Percentiles rank a stretch among this genome's conserved stretches.
Conservation (phyloP, 108 stramenopile genomes). For the Parmales sp. region DNA sequence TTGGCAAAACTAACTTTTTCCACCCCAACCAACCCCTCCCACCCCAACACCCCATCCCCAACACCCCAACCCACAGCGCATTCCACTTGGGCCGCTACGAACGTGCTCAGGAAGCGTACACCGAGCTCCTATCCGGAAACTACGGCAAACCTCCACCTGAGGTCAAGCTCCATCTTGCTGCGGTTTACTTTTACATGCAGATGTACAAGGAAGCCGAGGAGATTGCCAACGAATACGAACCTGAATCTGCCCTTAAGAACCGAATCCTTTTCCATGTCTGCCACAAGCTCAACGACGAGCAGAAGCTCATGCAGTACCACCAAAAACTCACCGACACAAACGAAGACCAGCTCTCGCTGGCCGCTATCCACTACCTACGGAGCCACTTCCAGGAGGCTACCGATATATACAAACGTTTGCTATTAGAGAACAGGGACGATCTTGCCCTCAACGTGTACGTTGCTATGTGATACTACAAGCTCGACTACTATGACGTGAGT, state of each 20-base stretch:
- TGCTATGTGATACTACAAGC: constrained; percentile 80
- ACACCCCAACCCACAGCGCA: no score
- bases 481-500: constrained; percentile 68
- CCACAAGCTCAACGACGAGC: constrained; percentile 53
- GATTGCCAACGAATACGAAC: constrained; percentile 17
- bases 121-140: constrained; percentile 29
- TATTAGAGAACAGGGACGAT: constrained; percentile 59
- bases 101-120: constrained; percentile 40
- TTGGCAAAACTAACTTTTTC: no score
- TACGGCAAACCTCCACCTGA: constrained; percentile 24
- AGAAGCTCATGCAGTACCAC: constrained; percentile 56
- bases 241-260: constrained; percentile 43
- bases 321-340: constrained; percentile 55
- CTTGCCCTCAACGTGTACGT: constrained; percentile 73
- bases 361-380: constrained; percentile 68
- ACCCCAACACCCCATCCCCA: no score
- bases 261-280: constrained; percentile 66
- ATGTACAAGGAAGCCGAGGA: constrained; percentile 39
- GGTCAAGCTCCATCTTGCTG: constrained; percentile 47
- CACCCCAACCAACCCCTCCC: no score
- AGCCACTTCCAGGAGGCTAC: constrained; percentile 68
- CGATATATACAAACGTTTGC: constrained; percentile 62
- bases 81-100: constrained; percentile 62
- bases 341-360: constrained; percentile 66
- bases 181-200: constrained; percentile 57